Percentiles rank a stretch among this genome's conserved stretches.
Conservation (phyloP, 306 rosid genomes). For the Begonia peltatifolia region DNA sequence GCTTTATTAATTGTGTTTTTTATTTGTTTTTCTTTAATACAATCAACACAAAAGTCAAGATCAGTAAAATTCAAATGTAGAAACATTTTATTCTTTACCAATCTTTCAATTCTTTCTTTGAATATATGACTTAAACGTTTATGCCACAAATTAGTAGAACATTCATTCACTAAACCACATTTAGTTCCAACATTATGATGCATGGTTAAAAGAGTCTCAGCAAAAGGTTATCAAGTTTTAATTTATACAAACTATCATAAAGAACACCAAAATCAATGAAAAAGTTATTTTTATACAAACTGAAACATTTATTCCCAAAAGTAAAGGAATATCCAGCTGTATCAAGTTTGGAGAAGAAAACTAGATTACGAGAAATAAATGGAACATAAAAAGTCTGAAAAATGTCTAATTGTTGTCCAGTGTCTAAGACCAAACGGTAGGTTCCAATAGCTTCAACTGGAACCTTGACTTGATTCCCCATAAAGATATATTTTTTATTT, state of each 20-base stretch:
- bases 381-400: neutral
- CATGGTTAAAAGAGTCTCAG: neutral
- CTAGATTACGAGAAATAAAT: neutral
- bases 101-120: neutral
- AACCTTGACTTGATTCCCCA: neutral
- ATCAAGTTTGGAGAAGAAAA: neutral
- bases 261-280: neutral
- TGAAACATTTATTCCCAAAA: neutral
- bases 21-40: neutral
- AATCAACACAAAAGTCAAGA: neutral
- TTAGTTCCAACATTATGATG: constrained; percentile 1
- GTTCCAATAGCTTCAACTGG: neutral
- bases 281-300: neutral
- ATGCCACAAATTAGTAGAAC: neutral
- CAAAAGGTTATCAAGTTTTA: neutral
- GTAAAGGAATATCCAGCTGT: neutral
- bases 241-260: neutral
- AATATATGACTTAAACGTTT: neutral
- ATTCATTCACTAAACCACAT: neutral
- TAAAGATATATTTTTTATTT: neutral
- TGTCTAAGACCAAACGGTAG: neutral
- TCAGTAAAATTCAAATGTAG: neutral
- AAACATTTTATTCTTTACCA: neutral
- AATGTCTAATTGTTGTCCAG: neutral
- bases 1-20: no score